Evolutionary conservation across 2,329 filamentous ascomycete genomes (phyloP), one percentile per base, ranked within the genome.

Genomic region (Penicillium italicum): DNA sequence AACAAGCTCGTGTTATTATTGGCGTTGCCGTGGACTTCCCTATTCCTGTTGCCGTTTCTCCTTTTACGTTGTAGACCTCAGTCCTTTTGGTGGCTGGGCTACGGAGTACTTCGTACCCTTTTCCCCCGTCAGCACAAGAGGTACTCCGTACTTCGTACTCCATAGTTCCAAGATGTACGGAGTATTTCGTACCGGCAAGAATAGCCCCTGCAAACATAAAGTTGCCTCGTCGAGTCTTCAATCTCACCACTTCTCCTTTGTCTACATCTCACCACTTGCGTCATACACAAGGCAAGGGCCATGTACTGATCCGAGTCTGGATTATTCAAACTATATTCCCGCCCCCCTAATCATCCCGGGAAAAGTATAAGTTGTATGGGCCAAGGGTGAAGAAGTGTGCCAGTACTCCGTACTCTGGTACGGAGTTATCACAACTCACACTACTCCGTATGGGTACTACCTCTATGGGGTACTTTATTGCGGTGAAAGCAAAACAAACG

Each of bases 261-360:
- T 46, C 14, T 31, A 26, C 44, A 18, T 31, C 36, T 30, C 41
- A 34, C 26, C 52, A 55, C 53, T 26, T 55, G 53, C 53, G 53
- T 55, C 47, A 55, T 51, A 41, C 3, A 55, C 20, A 45, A 45
- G 40, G 53, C 47, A 55, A 55, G 53, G 53, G 47, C 40, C 52
- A 37, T 45, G 40, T 51, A 16, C 16, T 36, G 38, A 44, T 22
- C 46, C 40, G 26, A 45, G 47, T 55, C 26, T 42, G 3, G 45
- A 50, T 28, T 24, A 38, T 38, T 50, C 40, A 8, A 44, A 48
- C n/a, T 30, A 3, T 28, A 18, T 49, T 36, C 37, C 20, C 16
- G 36, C 50, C 50, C 50, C 43, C 26, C n/a, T n/a, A 31, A 34
- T 31, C 41, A 34, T 28, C 24, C 30, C 22, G 14, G 24, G 5